Percentiles rank a stretch among this genome's conserved stretches.
Evolutionary conservation across 208 protist species (phyloP).

Genomic region (Wallacemonas sp.): DNA sequence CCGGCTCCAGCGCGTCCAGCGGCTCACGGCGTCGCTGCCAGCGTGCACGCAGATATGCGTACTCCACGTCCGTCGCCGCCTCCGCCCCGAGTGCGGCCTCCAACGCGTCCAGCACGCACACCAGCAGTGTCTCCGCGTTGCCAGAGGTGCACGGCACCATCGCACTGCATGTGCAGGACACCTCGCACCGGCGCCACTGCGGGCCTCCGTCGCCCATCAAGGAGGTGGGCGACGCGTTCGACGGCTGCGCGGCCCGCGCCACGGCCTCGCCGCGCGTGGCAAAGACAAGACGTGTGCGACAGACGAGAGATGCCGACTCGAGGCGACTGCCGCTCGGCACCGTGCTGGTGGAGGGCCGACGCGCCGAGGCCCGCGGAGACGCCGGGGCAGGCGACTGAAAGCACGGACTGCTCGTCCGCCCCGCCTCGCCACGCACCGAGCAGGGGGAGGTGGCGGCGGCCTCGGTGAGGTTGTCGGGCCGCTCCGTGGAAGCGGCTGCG

Average conservation of each 20-base stretch:
- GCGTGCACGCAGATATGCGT: constrained; percentile 39
- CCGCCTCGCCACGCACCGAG: too few species aligned
- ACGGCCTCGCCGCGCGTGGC: too few species aligned
- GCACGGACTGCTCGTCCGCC: too few species aligned
- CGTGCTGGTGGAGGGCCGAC: too few species aligned
- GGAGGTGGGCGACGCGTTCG: not conserved
- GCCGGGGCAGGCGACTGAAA: too few species aligned
- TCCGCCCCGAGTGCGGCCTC: constrained; percentile 49
- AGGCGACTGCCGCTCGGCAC: too few species aligned
- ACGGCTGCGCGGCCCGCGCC: not conserved
- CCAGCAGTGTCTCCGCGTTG: constrained; percentile 45
- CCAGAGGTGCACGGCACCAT: constrained; percentile 39
- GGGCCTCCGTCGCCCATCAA: not conserved
- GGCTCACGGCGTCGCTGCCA: not conserved
- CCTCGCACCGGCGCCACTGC: constrained; percentile 38
- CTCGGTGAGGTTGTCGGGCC: too few species aligned
- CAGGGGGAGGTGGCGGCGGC: too few species aligned
- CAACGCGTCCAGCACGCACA: constrained; percentile 53
- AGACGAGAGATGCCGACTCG: too few species aligned
- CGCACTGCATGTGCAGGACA: constrained; percentile 25
- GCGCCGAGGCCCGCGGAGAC: too few species aligned
- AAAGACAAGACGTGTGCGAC: too few species aligned
- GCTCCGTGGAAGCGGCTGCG: too few species aligned
- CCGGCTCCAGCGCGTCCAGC: not conserved
- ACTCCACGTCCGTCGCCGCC: constrained; percentile 45